Evolutionary conservation across 306 rosid species (phyloP).

Genomic region (Malus orientalis): DNA sequence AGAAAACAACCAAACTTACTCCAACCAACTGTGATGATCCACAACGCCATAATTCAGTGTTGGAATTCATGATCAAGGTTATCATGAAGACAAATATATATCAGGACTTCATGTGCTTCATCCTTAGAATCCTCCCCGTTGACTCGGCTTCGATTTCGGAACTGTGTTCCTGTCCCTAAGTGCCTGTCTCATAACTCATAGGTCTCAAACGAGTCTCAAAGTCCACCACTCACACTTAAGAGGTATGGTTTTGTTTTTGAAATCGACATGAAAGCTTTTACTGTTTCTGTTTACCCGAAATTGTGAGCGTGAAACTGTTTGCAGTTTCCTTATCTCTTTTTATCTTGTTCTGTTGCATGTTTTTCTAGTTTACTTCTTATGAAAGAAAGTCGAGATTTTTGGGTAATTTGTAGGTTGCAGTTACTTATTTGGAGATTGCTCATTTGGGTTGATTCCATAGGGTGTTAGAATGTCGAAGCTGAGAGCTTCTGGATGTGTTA

Average conservation of each 20-base stretch:
- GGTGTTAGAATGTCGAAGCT: conserved; percentile 32
- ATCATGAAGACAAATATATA: background rate
- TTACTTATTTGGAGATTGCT: background rate
- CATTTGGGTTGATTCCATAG: background rate
- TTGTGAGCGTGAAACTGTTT: too few relatives aligned
- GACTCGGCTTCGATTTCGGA: background rate
- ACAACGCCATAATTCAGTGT: background rate
- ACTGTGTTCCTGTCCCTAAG: background rate
- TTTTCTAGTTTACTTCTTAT: background rate
- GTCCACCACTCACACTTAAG: background rate
- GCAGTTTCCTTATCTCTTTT: too few relatives aligned
- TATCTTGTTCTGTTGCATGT: background rate
- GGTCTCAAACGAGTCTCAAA: background rate
- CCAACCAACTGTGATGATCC: background rate
- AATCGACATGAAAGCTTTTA: too few relatives aligned
- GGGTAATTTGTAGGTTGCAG: too few relatives aligned
- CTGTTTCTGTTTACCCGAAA: too few relatives aligned
- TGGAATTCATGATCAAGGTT: background rate
- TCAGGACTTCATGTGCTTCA: background rate
- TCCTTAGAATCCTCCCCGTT: background rate
- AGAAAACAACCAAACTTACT: background rate
- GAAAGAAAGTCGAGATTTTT: too few relatives aligned
- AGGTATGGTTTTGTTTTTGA: background rate
- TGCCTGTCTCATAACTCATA: background rate
- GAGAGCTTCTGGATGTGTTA: conserved; percentile 32